A percentile compares a stretch with the other conserved stretches of the same genome.
These are phyloP conservation scores for Cucurbita ficifolia DNA, from an alignment of 306 rosid species.

Conservation along the genomic window DNA sequence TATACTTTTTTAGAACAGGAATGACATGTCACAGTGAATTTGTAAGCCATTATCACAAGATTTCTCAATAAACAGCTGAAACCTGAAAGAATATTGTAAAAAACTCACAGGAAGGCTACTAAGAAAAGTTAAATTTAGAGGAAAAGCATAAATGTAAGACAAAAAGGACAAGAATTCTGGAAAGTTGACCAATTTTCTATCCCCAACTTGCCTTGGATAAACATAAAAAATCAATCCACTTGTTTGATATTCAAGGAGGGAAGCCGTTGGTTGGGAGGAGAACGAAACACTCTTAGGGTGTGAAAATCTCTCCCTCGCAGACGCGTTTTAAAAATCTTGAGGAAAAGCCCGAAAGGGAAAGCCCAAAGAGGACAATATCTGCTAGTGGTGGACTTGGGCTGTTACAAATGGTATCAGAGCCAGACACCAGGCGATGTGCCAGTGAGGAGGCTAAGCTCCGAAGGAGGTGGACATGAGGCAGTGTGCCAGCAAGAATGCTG, in stretches of 20 bases:
- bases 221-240: slow-evolving; percentile 6
- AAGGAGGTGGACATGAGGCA: too few relatives aligned
- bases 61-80: neutral
- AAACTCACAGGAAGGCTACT: neutral
- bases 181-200: neutral
- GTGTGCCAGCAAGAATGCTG: too few relatives aligned
- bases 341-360: too few relatives aligned
- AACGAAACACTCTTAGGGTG: too few relatives aligned
- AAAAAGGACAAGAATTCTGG: neutral
- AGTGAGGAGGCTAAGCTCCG: too few relatives aligned
- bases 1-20: slow-evolving; percentile 18
- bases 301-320: too few relatives aligned
- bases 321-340: too few relatives aligned
- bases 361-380: too few relatives aligned
- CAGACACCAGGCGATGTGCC: too few relatives aligned
- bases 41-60: slow-evolving; percentile 10
- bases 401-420: too few relatives aligned
- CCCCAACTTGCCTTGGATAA: neutral
- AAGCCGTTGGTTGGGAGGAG: too few relatives aligned
- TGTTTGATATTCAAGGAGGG: slow-evolving; percentile 8
- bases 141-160: neutral
- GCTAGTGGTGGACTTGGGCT: too few relatives aligned
- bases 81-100: slow-evolving; percentile 5
- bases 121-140: slow-evolving; percentile 5
- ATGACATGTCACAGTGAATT: slow-evolving; percentile 12